phyloP scores from a whole-genome alignment of 2,329 filamentous ascomycete species.

The Aspergillus brasiliensis region DNA sequence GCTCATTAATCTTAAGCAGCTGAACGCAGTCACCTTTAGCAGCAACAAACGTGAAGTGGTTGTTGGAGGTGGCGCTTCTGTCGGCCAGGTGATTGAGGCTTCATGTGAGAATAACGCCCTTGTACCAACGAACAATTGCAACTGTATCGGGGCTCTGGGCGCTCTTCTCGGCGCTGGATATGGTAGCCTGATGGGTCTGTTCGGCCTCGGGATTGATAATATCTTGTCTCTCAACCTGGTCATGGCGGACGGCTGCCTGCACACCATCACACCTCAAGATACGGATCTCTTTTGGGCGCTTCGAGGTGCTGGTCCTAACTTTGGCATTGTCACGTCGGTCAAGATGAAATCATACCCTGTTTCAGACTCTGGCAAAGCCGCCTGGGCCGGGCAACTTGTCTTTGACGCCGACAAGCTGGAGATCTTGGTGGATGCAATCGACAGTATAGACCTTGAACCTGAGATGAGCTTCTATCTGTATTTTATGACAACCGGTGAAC shows the following conservation, averaged over 20 bases:
- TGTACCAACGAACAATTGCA: conserved; percentile 6
- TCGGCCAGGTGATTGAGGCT: neutral
- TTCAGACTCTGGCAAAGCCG: neutral
- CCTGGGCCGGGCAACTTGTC: conserved; percentile 1
- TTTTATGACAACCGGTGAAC: neutral
- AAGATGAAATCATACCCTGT: conserved; percentile 3
- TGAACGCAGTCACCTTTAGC: neutral
- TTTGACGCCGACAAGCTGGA: conserved; percentile 1
- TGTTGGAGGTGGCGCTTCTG: neutral
- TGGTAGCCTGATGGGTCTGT: neutral
- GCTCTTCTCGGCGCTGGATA: conserved; percentile 7
- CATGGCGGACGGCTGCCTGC: conserved; percentile 3
- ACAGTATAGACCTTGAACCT: neutral
- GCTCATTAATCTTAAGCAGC: neutral
- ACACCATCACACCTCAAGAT: conserved; percentile 3
- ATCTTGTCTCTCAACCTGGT: conserved; percentile 1
- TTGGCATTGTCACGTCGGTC: conserved; percentile 10
- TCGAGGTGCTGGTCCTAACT: conserved; percentile 10
- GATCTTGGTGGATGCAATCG: neutral
- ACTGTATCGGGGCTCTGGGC: conserved; percentile 1
- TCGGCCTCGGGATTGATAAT: conserved; percentile 6
- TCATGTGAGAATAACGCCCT: neutral
- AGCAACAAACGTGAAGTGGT: neutral
- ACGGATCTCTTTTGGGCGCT: conserved; percentile 11
- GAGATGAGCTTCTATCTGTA: conserved; percentile 1